Percentiles rank a stretch among this genome's conserved stretches.
Evolutionary conservation across 495 filamentous ascomycete species (phyloP).

Genomic region (Hyaloscypha bicolor): DNA sequence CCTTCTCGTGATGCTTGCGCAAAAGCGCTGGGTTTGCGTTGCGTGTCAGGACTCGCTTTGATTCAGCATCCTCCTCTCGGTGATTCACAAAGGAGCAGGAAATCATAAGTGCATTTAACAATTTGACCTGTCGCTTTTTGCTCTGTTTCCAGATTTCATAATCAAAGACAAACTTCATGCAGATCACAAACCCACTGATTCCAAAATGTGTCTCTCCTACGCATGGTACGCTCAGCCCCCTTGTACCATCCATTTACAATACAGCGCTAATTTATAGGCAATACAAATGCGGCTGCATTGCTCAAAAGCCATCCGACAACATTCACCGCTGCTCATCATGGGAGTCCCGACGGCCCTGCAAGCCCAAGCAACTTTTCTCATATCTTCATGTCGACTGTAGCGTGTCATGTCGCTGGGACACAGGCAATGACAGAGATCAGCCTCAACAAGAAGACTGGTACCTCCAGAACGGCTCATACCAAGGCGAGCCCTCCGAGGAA

Average conservation of each 20-base stretch:
- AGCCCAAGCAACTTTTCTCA: background rate
- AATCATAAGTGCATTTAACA: background rate
- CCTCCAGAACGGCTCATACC: background rate
- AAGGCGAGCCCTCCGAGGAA: background rate
- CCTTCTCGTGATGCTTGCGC: background rate
- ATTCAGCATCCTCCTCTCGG: background rate
- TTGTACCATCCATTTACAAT: background rate
- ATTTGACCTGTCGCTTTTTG: background rate
- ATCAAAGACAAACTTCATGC: background rate
- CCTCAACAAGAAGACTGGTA: background rate
- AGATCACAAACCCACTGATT: background rate
- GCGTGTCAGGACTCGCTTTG: background rate
- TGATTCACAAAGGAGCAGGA: background rate
- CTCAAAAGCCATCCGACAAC: background rate
- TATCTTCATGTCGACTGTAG: slow-evolving; percentile 3
- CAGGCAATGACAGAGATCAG: background rate
- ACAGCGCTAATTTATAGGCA: background rate
- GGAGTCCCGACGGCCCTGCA: background rate
- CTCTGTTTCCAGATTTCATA: background rate
- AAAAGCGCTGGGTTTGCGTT: background rate
- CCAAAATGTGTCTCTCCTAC: background rate
- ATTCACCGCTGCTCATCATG: background rate
- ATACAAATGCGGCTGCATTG: slow-evolving; percentile 8
- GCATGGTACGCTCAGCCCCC: background rate
- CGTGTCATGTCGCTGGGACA: background rate